These are phyloP conservation scores for Fonsecaea multimorphosa DNA, from an alignment of 2,329 filamentous ascomycete genomes.

Conservation along the genomic window DNA sequence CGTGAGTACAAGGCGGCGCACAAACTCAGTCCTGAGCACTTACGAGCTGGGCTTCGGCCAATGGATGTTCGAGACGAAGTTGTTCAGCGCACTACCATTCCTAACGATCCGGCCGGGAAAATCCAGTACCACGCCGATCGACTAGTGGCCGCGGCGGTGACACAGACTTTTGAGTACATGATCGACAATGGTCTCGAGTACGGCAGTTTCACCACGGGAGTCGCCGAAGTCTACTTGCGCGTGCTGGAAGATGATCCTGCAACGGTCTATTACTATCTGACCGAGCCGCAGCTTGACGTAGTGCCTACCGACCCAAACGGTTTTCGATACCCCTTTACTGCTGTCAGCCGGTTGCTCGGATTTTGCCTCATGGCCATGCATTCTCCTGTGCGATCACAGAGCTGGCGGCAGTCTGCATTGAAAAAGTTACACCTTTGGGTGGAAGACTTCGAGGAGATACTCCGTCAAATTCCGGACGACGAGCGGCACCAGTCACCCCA, in stretches of 20 bases:
- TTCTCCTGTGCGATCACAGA: neutral
- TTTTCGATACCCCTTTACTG: neutral
- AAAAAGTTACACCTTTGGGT: neutral
- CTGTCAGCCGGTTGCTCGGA: neutral
- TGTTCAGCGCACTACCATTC: neutral
- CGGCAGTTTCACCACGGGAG: neutral
- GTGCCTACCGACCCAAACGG: neutral
- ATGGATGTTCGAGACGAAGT: neutral
- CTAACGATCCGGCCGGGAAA: neutral
- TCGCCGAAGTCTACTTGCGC: neutral
- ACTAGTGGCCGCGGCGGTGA: neutral
- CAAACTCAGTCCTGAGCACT: neutral
- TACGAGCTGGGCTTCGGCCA: neutral
- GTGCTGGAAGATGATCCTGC: neutral
- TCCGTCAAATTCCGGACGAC: neutral
- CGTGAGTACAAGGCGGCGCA: constrained; percentile 2
- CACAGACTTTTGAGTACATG: neutral
- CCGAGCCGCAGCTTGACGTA: neutral
- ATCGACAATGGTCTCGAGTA: neutral
- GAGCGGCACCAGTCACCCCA: too few species aligned
- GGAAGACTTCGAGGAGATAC: neutral
- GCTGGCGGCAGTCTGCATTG: neutral
- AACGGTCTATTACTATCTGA: neutral
- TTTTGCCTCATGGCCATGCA: neutral
- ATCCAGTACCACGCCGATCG: neutral